These are phyloP conservation scores for Bauhinia variegata DNA, from an alignment of 306 rosid species.

Conservation along the genomic window DNA sequence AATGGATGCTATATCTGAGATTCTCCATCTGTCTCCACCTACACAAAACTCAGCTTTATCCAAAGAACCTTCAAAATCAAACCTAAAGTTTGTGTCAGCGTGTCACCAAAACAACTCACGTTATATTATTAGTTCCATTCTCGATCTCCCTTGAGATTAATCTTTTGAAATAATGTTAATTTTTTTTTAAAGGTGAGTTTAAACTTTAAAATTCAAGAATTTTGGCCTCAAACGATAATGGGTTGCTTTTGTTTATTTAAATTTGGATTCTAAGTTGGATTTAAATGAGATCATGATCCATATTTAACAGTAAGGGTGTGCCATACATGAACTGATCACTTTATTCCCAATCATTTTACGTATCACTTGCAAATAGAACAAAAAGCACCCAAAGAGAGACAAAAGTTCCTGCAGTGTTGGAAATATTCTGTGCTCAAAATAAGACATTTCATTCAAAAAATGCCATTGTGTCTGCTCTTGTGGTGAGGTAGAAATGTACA, in stretches of 20 bases:
- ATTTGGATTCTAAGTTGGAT: no score
- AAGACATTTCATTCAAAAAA: slow-evolving; percentile 34
- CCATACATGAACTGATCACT: no score
- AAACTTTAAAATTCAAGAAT: no score
- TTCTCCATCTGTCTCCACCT: slow-evolving; percentile 24
- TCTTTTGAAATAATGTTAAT: no score
- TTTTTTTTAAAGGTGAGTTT: no score
- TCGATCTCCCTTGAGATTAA: no score
- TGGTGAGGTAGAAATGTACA: slow-evolving; percentile 29
- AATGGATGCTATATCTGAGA: slow-evolving; percentile 2
- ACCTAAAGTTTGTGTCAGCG: neutral
- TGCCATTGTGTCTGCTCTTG: slow-evolving; percentile 21
- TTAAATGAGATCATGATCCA: no score
- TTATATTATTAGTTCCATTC: no score
- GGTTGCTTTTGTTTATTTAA: no score
- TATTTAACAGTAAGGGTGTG: neutral
- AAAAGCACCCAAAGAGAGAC: slow-evolving; percentile 26
- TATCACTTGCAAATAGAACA: neutral
- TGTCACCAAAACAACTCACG: no score
- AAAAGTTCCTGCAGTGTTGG: slow-evolving; percentile 29
- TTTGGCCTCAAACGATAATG: no score
- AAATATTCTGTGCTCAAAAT: slow-evolving; percentile 21
- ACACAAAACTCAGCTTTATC: slow-evolving; percentile 7
- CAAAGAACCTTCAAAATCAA: neutral
- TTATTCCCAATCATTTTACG: neutral